Evolutionary conservation across 179 eudicot genomes (phyloP).

Genomic region (Kewa caespitosa): DNA sequence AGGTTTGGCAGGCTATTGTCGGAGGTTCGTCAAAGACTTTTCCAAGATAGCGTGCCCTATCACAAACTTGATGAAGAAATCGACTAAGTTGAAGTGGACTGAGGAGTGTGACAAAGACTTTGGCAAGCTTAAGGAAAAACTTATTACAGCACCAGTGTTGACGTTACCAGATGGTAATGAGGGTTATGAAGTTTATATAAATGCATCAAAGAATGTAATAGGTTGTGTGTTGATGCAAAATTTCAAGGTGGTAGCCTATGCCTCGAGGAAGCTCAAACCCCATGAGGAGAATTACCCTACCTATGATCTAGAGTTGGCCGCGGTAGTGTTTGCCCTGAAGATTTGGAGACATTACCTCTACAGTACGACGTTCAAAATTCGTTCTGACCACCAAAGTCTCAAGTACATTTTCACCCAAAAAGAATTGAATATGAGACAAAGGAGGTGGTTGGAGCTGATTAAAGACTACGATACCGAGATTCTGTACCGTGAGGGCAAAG

Average conservation of each 20-base stretch:
- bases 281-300: neutral
- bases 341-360: neutral
- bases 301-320: neutral
- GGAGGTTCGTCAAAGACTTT: neutral
- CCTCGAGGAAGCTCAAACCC: neutral
- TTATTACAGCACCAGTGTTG: neutral
- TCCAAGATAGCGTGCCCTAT: neutral
- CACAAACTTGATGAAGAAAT: neutral
- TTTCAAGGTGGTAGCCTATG: neutral
- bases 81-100: neutral
- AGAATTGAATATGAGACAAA: no score
- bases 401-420: no score
- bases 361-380: no score
- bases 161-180: neutral
- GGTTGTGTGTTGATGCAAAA: neutral
- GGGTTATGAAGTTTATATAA: neutral
- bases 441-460: no score
- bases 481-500: no score
- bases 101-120: neutral
- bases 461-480: no score
- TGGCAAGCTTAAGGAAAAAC: neutral
- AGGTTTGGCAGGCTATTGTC: neutral
- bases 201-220: neutral
- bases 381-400: no score
- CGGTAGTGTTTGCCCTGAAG: neutral